These are phyloP conservation scores for Globisporangium alternatum DNA, from an alignment of 352 stramenopile genomes.

Conservation along the genomic window DNA sequence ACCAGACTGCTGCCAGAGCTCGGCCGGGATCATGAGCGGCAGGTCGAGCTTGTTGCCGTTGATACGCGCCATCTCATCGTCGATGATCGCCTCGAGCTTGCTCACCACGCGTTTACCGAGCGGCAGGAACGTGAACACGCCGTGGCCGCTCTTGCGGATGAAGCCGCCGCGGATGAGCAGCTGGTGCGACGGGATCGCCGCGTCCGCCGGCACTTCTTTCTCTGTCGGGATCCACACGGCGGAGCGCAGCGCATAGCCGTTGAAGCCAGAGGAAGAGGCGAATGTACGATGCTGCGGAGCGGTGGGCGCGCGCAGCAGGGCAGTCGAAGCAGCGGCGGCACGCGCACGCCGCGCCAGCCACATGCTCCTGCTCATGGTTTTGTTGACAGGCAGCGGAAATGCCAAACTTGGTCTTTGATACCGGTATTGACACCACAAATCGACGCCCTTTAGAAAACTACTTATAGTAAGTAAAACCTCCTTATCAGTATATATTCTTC, in stretches of 20 bases:
- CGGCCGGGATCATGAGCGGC: constrained; percentile 64
- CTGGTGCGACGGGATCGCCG: constrained; percentile 81
- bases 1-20: constrained; percentile 82
- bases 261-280: neutral
- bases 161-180: constrained; percentile 83
- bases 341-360: constrained; percentile 6
- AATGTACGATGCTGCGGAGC: neutral
- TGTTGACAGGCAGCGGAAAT: neutral
- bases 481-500: too few relatives aligned
- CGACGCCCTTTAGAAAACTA: neutral
- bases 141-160: constrained; percentile 81
- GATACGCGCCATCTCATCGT: constrained; percentile 76
- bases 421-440: neutral
- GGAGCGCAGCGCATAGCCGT: constrained; percentile 34
- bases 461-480: neutral
- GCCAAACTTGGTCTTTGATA: too few relatives aligned
- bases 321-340: neutral
- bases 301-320: constrained; percentile 1
- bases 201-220: constrained; percentile 73
- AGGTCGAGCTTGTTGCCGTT: constrained; percentile 83
- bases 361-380: constrained; percentile 7
- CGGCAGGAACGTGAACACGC: constrained; percentile 77
- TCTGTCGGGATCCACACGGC: constrained; percentile 71
- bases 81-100: constrained; percentile 83
- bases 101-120: constrained; percentile 67